Percentiles rank a stretch among this genome's conserved stretches.
These are phyloP conservation scores for Sorghum bicolor DNA, from an alignment of 176 grass and related monocot genomes.

Conservation along the genomic window DNA sequence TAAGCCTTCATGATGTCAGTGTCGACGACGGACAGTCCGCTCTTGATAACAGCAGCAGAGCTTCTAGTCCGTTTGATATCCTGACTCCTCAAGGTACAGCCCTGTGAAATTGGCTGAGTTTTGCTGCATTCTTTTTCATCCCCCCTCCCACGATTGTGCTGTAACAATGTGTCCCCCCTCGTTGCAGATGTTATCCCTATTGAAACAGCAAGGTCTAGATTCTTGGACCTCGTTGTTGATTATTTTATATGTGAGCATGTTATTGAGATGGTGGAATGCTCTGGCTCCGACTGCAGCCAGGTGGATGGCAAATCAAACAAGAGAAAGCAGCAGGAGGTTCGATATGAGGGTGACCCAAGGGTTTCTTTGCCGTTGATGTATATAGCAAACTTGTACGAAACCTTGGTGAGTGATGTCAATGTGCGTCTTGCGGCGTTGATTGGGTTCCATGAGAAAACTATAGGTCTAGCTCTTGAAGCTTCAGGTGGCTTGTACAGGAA, in stretches of 20 bases:
- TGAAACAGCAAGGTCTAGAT: conserved; percentile 62
- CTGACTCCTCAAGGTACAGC: conserved; percentile 58
- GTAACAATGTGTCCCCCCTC: background rate
- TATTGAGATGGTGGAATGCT: conserved; percentile 59
- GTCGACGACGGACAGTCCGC: conserved; percentile 63
- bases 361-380: conserved; percentile 92
- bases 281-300: conserved; percentile 34
- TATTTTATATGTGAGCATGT: conserved; percentile 70
- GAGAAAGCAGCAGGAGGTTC: conserved; percentile 65
- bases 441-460: conserved; percentile 60
- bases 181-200: conserved; percentile 74
- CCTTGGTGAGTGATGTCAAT: conserved; percentile 68
- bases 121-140: background rate
- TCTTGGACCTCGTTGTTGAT: conserved; percentile 72
- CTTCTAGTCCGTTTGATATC: conserved; percentile 64
- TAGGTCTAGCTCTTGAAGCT: conserved; percentile 87
- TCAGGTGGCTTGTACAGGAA: conserved; percentile 92
- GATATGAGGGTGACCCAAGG: conserved; percentile 67
- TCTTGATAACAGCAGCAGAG: conserved; percentile 61
- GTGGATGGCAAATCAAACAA: conserved; percentile 59
- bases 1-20: conserved; percentile 50
- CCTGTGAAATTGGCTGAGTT: background rate
- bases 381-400: conserved; percentile 88
- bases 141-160: background rate
- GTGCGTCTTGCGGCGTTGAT: conserved; percentile 56